Evolutionary conservation across 192 early-diverging fungal genomes (phyloP), one percentile per base, ranked within the genome.

Genomic region (Dissophora ornata): DNA sequence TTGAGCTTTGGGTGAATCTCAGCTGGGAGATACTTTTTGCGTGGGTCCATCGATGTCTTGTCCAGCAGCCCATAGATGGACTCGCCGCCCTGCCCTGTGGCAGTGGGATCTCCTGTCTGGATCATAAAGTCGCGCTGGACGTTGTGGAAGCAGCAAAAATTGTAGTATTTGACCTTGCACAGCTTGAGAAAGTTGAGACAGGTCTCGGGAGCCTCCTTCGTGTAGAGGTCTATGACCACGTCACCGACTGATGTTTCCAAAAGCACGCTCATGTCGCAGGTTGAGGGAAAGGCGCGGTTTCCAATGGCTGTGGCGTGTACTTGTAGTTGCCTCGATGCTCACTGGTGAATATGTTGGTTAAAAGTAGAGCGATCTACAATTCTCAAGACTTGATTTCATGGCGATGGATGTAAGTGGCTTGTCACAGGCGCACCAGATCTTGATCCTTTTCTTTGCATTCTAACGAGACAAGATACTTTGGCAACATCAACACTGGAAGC

Each of bases 231-330:
- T 30, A 96, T 92, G 56, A 95, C 93, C 41, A 96, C 86, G 62
- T 95, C 94, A 30, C 95, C 95, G 21, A 94, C 70, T 1, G 95
- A 95, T 1, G 97, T 99, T 79, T 99, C 94, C 2, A 97, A 34
- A 11, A 95, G 81, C 18, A 96, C 95, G 40, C 81, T 82, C 81
- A 82, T 77, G 24, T 21, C 47, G n/a, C 19, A 24, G 5, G 33
- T 22, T 28, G 22, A 3, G 6, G 26, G n/a, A n/a, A n/a, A n/a
- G n/a, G n/a, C n/a, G n/a, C n/a, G n/a, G n/a, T n/a, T n/a, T n/a
- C n/a, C n/a, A n/a, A n/a, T n/a, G n/a, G n/a, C n/a, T n/a, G n/a
- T n/a, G n/a, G n/a, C n/a, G n/a, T n/a, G n/a, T n/a, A n/a, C n/a
- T n/a, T n/a, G n/a, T n/a, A n/a, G n/a, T n/a, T n/a, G n/a, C n/a